Evolutionary conservation across 164 flowering plant species (phyloP), one percentile per base, ranked within the genome.

Genomic region (Echeveria elegans): DNA sequence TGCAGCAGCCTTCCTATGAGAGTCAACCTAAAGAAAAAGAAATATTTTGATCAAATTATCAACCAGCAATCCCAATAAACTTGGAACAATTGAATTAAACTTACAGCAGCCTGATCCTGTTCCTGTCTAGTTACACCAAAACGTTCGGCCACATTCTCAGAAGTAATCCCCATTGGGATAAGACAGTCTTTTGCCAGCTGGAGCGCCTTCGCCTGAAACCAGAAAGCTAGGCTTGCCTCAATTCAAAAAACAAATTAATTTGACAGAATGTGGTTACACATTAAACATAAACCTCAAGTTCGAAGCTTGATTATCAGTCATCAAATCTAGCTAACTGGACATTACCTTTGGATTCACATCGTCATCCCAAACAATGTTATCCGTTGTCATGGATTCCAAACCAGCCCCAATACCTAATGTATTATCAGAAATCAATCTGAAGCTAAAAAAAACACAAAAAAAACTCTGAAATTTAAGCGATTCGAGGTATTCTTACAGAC

Each of bases 361-460:
- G 38, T 86, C 86, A 61, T 85, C 92, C 86, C 84, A 83, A 26
- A 76, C 85, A 83, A 85, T 86, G 53, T 80, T 77, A 78, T 92
- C 85, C 38, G 37, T 37, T 6, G 97, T 86, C 99, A 95, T 92
- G 16, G 95, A 92, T 68, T 95, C 99, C 70, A 95, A 65, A 19
- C 99, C 99, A 76, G 97, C 97, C 21, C 97, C 97, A 76, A 95
- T 95, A 21, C 99, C 99, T 91, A 47, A 43, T 16, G 0, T 16
- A 43, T 43, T 12, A 76, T 23, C 14, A 38, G 63, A 52, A 45
- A 18, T 1, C 12, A 4, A 15, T 8, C n/a, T 5, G 4, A 36
- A 4, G 0, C 15, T 10, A 19, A 23, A 11, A n/a, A 8, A n/a
- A n/a, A n/a, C n/a, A n/a, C 16, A 4, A 10, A 19, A 62, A 15